These are phyloP conservation scores for Trichoderma oligosporum DNA, from an alignment of 2,329 filamentous ascomycete genomes.

Conservation along the genomic window DNA sequence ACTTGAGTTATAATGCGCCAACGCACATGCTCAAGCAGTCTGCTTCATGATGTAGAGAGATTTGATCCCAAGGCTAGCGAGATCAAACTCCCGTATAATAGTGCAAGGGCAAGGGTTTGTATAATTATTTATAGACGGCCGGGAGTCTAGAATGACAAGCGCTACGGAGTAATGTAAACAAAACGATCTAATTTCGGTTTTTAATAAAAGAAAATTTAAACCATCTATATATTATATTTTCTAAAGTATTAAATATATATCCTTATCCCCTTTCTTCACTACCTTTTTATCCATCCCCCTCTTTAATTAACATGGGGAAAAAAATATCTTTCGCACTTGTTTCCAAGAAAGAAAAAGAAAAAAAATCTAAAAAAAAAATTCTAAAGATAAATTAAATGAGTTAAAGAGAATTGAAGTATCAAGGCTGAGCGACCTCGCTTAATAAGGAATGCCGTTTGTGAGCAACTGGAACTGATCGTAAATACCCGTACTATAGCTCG, in stretches of 20 bases:
- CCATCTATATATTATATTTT: not conserved
- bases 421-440: slow-evolving; percentile 24
- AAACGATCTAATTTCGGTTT: not conserved
- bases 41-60: slow-evolving; percentile 15
- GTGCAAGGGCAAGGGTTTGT: no score
- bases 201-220: not conserved
- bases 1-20: slow-evolving; percentile 58
- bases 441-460: slow-evolving; percentile 97
- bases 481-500: slow-evolving; percentile 85
- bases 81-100: no score
- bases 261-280: not conserved
- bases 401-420: not conserved
- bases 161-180: not conserved
- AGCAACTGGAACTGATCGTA: slow-evolving; percentile 98
- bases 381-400: not conserved
- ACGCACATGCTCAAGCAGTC: slow-evolving; percentile 51
- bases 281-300: not conserved
- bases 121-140: not conserved
- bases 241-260: not conserved
- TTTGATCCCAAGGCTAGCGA: no score
- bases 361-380: not conserved
- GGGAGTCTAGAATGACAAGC: not conserved
- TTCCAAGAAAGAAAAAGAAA: not conserved
- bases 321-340: not conserved
- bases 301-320: no score